Evolutionary conservation across 2,329 filamentous ascomycete genomes (phyloP).

Genomic region (Plenodomus lindquistii): DNA sequence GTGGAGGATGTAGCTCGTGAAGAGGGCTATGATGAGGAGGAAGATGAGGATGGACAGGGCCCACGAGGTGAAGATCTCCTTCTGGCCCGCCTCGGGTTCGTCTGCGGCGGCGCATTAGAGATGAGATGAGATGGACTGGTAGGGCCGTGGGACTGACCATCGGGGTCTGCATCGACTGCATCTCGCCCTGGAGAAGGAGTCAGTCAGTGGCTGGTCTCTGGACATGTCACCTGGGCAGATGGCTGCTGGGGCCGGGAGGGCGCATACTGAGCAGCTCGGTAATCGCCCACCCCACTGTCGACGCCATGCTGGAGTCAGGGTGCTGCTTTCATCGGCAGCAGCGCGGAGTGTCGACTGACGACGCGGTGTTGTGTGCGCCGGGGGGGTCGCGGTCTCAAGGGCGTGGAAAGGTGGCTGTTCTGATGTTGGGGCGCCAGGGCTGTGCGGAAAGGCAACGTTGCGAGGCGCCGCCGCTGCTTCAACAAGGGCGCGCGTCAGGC

Average conservation of each 20-base stretch:
- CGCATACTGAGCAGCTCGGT: conserved; percentile 46
- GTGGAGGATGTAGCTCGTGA: conserved; percentile 95
- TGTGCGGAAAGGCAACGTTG: conserved; percentile 23
- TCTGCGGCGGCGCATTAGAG: conserved; percentile 53
- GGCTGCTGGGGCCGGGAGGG: conserved; percentile 1
- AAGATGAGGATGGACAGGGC: conserved; percentile 95
- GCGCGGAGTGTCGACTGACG: conserved; percentile 6
- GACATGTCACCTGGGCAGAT: background rate
- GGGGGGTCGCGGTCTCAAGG: conserved; percentile 5
- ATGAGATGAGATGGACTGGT: conserved; percentile 14
- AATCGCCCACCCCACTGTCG: conserved; percentile 41
- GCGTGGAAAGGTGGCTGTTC: conserved; percentile 19
- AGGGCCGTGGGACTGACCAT: conserved; percentile 41
- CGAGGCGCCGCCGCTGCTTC: conserved; percentile 9
- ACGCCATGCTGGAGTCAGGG: conserved; percentile 44
- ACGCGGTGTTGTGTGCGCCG: conserved; percentile 1
- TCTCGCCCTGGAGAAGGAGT: conserved; percentile 46
- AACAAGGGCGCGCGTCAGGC: background rate
- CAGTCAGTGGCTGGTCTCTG: conserved; percentile 5
- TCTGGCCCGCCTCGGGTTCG: conserved; percentile 79
- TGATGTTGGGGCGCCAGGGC: conserved; percentile 16
- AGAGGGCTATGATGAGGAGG: conserved; percentile 90
- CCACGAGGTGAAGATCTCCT: conserved; percentile 96
- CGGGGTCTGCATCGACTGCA: conserved; percentile 52
- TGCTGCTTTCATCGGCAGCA: conserved; percentile 33